Conservation (phyloP, 108 stramenopile species). For the Licmophora abbreviata region DNA sequence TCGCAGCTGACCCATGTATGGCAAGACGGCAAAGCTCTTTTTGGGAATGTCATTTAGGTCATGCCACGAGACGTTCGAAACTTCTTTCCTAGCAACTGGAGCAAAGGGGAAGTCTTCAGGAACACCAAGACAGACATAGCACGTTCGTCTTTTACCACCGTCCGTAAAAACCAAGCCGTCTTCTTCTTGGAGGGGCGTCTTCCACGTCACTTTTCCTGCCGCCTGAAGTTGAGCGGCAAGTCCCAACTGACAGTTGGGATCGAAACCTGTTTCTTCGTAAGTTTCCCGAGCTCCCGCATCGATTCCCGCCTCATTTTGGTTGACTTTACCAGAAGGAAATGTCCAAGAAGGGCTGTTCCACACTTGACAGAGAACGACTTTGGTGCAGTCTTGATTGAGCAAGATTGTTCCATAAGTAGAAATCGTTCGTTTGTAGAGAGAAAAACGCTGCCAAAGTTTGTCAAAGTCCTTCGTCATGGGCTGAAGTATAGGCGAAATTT, state of each 20-base stretch:
- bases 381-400: conserved; percentile 40
- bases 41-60: conserved; percentile 53
- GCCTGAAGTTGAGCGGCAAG: conserved; percentile 22
- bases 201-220: conserved; percentile 10
- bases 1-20: conserved; percentile 48
- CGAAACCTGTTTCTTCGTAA: conserved; percentile 91
- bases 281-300: conserved; percentile 79
- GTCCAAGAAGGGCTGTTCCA: conserved; percentile 73
- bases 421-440: conserved; percentile 65
- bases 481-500: conserved; percentile 48
- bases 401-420: conserved; percentile 80
- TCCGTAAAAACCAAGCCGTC: conserved; percentile 35
- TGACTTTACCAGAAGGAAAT: conserved; percentile 81
- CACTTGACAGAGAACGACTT: conserved; percentile 49
- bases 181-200: conserved; percentile 28
- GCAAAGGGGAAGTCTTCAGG: conserved; percentile 75
- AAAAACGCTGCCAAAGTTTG: conserved; percentile 64
- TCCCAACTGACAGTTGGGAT: conserved; percentile 45
- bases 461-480: conserved; percentile 39
- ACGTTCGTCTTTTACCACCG: conserved; percentile 64
- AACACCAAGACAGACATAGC: conserved; percentile 73
- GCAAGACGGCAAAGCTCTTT: conserved; percentile 62
- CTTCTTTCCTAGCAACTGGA: conserved; percentile 82
- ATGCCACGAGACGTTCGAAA: conserved; percentile 56
- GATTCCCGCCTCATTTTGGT: conserved; percentile 66